A percentile compares a stretch with the other conserved stretches of the same genome.
Evolutionary conservation across 2,329 filamentous ascomycete species (phyloP).

Genomic region (Scedosporium minutisporum): DNA sequence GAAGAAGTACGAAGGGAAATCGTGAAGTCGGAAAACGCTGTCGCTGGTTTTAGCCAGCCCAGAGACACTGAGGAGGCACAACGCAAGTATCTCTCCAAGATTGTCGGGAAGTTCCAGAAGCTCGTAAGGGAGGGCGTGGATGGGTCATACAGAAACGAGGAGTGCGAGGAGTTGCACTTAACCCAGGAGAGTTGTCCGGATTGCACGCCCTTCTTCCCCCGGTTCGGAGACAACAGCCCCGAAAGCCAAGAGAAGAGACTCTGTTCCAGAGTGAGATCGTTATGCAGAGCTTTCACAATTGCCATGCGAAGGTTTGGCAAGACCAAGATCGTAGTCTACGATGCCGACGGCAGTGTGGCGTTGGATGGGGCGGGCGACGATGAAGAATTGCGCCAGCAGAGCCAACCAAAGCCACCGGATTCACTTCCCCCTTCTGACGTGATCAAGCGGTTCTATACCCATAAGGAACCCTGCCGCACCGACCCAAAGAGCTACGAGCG

Average conservation of each 20-base stretch:
- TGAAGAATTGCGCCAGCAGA: no score
- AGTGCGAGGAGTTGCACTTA: neutral
- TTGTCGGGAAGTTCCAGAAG: neutral
- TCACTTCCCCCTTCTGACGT: neutral
- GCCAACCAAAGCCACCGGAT: no score
- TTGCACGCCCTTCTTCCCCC: neutral
- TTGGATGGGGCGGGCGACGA: neutral
- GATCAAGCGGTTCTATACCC: neutral
- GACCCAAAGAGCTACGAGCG: neutral
- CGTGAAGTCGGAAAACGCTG: neutral
- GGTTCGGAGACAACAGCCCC: neutral
- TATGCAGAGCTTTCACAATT: neutral
- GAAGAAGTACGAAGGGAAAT: neutral
- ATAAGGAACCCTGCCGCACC: neutral
- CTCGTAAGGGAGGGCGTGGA: neutral
- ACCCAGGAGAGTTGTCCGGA: neutral
- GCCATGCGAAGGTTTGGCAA: neutral
- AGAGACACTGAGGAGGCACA: neutral
- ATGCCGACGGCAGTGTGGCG: neutral
- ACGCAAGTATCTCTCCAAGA: neutral
- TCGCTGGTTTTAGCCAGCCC: neutral
- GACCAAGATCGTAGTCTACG: neutral
- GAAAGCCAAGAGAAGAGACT: neutral
- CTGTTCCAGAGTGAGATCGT: neutral
- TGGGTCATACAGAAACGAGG: neutral